Conservation (phyloP, 441 rosid species). For the Eruca vesicaria region DNA sequence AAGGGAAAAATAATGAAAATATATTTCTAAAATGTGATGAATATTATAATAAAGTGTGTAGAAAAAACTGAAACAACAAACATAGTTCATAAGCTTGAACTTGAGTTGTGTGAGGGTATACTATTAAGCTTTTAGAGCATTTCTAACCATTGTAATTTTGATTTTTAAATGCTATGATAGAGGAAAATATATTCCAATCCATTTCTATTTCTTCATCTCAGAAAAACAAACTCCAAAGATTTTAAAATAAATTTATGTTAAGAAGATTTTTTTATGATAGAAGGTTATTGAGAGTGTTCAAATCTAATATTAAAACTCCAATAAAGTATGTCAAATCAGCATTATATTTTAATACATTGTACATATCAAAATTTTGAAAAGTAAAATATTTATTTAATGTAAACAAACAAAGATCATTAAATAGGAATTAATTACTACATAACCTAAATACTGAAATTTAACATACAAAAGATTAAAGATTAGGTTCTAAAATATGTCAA, state of each 20-base stretch:
- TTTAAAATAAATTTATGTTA: too few species aligned
- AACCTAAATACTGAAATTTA: neutral
- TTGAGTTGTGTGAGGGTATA: neutral
- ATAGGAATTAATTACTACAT: neutral
- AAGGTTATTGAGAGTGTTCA: neutral
- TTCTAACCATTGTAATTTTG: neutral
- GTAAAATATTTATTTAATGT: neutral
- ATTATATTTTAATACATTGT: neutral
- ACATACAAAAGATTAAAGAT: neutral
- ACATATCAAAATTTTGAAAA: too few species aligned
- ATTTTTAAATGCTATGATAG: neutral
- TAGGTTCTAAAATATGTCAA: neutral
- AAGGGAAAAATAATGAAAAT: neutral
- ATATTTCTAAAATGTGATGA: neutral
- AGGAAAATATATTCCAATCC: neutral
- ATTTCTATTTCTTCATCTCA: neutral
- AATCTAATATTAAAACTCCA: neutral
- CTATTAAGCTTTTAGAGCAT: neutral
- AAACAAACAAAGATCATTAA: neutral
- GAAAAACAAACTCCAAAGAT: neutral
- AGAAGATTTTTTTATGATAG: neutral
- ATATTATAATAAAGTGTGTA: too few species aligned
- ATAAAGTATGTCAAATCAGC: neutral
- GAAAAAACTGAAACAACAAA: too few species aligned
- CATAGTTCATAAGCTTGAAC: neutral